Percentiles rank a stretch among this genome's conserved stretches.
These are phyloP conservation scores for Raddia distichophylla DNA, from an alignment of 176 grass and related monocot genomes.

Conservation along the genomic window DNA sequence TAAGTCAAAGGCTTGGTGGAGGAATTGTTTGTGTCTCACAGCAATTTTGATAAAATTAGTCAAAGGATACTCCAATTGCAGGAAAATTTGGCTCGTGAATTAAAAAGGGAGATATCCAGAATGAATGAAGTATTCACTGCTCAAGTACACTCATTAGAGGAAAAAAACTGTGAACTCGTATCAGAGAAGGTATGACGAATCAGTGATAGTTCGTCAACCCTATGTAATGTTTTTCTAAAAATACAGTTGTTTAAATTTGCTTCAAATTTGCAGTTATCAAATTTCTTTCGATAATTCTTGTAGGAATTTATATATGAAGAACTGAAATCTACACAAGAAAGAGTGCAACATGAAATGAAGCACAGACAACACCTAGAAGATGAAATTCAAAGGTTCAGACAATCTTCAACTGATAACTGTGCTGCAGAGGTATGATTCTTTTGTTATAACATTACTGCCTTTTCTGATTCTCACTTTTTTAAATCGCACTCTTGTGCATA, in stretches of 20 bases:
- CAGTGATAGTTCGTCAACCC: neutral
- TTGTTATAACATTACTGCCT: constrained; percentile 23
- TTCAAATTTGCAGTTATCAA: constrained; percentile 20
- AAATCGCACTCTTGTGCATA: constrained; percentile 27
- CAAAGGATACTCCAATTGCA: constrained; percentile 48
- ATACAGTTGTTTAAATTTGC: constrained; percentile 10
- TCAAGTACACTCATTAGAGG: constrained; percentile 63
- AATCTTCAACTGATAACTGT: constrained; percentile 47
- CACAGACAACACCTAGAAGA: constrained; percentile 73
- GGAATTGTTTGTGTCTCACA: neutral
- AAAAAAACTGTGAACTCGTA: constrained; percentile 53
- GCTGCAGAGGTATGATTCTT: constrained; percentile 60
- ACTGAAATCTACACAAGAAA: constrained; percentile 71
- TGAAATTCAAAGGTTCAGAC: constrained; percentile 70
- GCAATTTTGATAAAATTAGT: constrained; percentile 4
- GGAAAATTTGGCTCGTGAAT: constrained; percentile 54
- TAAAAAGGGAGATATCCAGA: constrained; percentile 59
- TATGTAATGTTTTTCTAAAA: constrained; percentile 36
- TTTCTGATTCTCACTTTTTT: constrained; percentile 21
- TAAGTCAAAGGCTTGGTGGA: constrained; percentile 19
- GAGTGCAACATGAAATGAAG: constrained; percentile 58
- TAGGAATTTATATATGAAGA: constrained; percentile 66
- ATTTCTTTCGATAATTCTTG: constrained; percentile 42
- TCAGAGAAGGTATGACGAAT: constrained; percentile 73
- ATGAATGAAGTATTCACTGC: constrained; percentile 53